Percentiles rank a stretch among this genome's conserved stretches.
Conservation (phyloP, 2,329 filamentous ascomycete genomes). For the Botrytis squamosa region DNA sequence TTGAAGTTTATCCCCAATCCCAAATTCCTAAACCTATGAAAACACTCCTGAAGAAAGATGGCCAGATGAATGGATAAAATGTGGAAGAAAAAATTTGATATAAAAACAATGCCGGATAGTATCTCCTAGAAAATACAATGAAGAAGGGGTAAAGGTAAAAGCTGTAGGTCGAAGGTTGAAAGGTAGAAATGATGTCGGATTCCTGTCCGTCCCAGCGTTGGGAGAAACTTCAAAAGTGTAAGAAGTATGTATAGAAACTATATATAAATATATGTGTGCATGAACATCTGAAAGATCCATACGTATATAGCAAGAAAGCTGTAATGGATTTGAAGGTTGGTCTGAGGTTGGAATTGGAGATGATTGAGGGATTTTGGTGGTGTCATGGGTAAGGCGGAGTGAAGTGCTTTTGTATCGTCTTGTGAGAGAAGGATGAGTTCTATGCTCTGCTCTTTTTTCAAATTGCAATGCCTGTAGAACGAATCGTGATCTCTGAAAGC, state of each 20-base stretch:
- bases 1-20: background rate
- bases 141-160: conserved; percentile 4
- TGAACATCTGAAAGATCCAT: background rate
- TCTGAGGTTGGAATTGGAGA: background rate
- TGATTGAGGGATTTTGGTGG: background rate
- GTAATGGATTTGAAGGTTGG: background rate
- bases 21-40: conserved; percentile 3
- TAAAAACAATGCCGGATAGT: conserved; percentile 13
- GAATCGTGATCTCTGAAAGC: background rate
- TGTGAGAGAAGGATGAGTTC: background rate
- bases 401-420: background rate
- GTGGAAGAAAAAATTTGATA: background rate
- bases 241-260: conserved; percentile 7
- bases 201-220: background rate
- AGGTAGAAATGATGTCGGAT: background rate
- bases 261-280: background rate
- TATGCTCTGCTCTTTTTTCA: conserved; percentile 6
- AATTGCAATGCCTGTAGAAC: conserved; percentile 2
- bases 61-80: background rate
- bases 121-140: conserved; percentile 17
- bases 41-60: background rate
- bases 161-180: background rate
- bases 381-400: background rate
- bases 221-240: background rate
- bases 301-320: background rate